These are phyloP conservation scores for Pseudozyma sp. DNA, from an alignment of 1,284 basidiomycete species.

Conservation along the genomic window DNA sequence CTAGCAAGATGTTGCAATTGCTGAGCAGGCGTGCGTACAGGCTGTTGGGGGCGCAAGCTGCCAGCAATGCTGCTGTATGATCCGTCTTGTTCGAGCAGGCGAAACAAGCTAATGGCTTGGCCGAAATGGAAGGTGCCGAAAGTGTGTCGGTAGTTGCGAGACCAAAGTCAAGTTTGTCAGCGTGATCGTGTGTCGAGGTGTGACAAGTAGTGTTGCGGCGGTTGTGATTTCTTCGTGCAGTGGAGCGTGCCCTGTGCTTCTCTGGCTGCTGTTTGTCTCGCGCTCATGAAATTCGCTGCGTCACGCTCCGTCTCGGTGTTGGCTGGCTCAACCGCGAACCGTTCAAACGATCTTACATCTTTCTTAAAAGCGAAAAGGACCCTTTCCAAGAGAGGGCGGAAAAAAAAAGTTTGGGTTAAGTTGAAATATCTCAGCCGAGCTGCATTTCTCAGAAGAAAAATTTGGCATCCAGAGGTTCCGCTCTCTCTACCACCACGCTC, in stretches of 20 bases:
- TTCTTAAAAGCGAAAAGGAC: no score
- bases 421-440: background rate
- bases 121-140: no score
- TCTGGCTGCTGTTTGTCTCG: background rate
- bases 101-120: no score
- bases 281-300: constrained; percentile 8
- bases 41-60: no score
- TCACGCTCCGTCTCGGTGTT: constrained; percentile 15
- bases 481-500: constrained; percentile 14
- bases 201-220: no score
- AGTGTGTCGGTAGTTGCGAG: no score
- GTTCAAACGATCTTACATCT: background rate
- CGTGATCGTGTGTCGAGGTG: no score
- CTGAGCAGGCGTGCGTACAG: no score
- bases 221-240: no score
- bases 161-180: no score
- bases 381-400: background rate
- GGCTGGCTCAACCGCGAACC: constrained; percentile 26
- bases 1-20: background rate
- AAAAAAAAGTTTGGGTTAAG: background rate
- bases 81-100: no score
- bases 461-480: constrained; percentile 7
- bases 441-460: constrained; percentile 8
- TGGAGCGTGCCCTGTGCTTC: constrained; percentile 5
- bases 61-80: no score